Conservation (phyloP, 78 protist genomes). For the Carpediemonas membranifera region DNA sequence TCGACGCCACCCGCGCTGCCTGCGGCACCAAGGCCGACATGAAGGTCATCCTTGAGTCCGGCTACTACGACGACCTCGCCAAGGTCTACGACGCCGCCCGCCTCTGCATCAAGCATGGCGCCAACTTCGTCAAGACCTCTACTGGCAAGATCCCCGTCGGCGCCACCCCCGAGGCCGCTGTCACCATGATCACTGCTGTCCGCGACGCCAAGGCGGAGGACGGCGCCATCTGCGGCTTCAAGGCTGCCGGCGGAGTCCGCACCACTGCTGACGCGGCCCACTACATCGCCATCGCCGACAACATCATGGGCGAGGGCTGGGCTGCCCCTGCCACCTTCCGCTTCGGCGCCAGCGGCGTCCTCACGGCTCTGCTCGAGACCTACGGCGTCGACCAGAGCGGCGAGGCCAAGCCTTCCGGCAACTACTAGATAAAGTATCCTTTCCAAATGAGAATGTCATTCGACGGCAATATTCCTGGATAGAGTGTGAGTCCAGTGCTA, state of each 20-base stretch:
- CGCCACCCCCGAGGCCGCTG: too few relatives aligned
- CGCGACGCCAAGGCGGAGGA: neutral
- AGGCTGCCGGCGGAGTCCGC: constrained; percentile 37
- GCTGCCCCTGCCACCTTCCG: constrained; percentile 2
- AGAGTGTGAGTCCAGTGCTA: too few relatives aligned
- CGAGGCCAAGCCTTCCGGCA: too few relatives aligned
- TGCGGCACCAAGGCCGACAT: neutral
- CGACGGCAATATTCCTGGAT: too few relatives aligned
- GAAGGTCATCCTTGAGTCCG: too few relatives aligned
- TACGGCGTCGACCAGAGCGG: too few relatives aligned
- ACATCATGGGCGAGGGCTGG: constrained; percentile 6
- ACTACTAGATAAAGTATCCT: too few relatives aligned
- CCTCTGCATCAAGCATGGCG: too few relatives aligned
- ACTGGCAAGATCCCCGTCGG: constrained; percentile 30
- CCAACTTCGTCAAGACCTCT: constrained; percentile 35
- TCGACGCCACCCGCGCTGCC: neutral
- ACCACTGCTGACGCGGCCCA: constrained; percentile 11
- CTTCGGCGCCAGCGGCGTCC: constrained; percentile 13
- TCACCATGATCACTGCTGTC: constrained; percentile 22
- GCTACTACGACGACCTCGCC: constrained; percentile 2
- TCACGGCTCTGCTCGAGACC: neutral
- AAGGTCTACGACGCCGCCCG: constrained; percentile 8
- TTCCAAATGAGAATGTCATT: too few relatives aligned
- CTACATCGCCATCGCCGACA: constrained; percentile 11
- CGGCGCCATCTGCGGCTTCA: constrained; percentile 19